A percentile compares a stretch with the other conserved stretches of the same genome.
Evolutionary conservation across 148 eudicot genomes (phyloP).

Genomic region (Heliosperma pusillum): DNA sequence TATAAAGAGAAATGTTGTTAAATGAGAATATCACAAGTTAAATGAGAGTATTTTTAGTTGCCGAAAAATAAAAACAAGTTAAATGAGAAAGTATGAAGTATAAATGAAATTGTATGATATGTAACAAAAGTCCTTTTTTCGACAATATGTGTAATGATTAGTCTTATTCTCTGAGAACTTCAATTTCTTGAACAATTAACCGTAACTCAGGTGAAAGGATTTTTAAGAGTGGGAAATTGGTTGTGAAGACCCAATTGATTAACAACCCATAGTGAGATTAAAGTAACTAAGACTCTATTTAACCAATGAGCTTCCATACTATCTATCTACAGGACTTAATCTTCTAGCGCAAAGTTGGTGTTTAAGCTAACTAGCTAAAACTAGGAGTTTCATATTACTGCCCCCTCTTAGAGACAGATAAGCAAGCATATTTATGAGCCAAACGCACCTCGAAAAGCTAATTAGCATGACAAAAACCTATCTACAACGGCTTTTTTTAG

Average conservation of each 20-base stretch:
- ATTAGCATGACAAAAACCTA: not conserved
- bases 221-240: not conserved
- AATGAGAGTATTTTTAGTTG: too few species aligned
- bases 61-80: too few species aligned
- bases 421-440: not conserved
- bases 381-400: not conserved
- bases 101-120: not conserved
- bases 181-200: not conserved
- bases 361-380: not conserved
- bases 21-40: not conserved
- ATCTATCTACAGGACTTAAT: not conserved
- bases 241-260: not conserved
- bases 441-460: not conserved
- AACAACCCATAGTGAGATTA: not conserved
- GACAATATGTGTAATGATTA: not conserved
- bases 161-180: not conserved
- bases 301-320: not conserved
- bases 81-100: not conserved
- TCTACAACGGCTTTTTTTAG: not conserved
- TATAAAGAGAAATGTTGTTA: slow-evolving; percentile 8
- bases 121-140: not conserved
- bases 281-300: not conserved
- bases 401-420: not conserved
- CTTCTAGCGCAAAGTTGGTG: not conserved
- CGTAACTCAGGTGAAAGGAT: not conserved